Conservation (phyloP, 805 yeast species). For the Wickerhamomyces queroliae region DNA sequence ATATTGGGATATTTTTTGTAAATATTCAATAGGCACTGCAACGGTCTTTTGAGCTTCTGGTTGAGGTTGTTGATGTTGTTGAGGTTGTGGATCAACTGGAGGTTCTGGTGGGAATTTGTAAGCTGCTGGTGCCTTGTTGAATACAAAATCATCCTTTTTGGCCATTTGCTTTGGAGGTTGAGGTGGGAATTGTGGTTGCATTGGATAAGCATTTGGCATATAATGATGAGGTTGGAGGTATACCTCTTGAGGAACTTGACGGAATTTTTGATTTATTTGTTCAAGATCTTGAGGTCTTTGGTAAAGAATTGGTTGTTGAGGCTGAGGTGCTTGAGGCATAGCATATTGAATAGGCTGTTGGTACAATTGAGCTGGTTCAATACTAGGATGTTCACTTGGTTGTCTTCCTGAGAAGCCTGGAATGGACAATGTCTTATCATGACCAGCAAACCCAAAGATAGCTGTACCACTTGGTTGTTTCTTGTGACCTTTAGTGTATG, state of each 20-base stretch:
- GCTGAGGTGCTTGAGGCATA: slow-evolving; percentile 9
- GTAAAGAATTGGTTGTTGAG: slow-evolving; percentile 16
- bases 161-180: neutral
- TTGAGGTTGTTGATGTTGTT: slow-evolving; percentile 1
- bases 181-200: neutral
- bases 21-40: slow-evolving; percentile 21
- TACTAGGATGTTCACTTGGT: slow-evolving; percentile 12
- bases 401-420: slow-evolving; percentile 36
- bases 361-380: slow-evolving; percentile 17
- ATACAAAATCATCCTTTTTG: slow-evolving; percentile 35
- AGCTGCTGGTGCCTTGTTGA: slow-evolving; percentile 37
- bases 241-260: neutral
- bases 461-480: slow-evolving; percentile 75
- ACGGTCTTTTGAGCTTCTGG: slow-evolving; percentile 14
- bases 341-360: slow-evolving; percentile 8
- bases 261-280: slow-evolving; percentile 1
- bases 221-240: slow-evolving; percentile 11
- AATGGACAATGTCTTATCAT: slow-evolving; percentile 56
- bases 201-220: neutral
- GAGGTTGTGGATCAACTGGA: slow-evolving; percentile 16
- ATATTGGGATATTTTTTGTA: slow-evolving; percentile 18
- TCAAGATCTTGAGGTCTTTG: slow-evolving; percentile 14
- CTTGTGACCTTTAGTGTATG: slow-evolving; percentile 34
- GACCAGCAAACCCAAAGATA: slow-evolving; percentile 68
- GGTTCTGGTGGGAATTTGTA: slow-evolving; percentile 51